Evolutionary conservation across 1,284 basidiomycete species (phyloP).

Genomic region (Cryptococcus hybrid): DNA sequence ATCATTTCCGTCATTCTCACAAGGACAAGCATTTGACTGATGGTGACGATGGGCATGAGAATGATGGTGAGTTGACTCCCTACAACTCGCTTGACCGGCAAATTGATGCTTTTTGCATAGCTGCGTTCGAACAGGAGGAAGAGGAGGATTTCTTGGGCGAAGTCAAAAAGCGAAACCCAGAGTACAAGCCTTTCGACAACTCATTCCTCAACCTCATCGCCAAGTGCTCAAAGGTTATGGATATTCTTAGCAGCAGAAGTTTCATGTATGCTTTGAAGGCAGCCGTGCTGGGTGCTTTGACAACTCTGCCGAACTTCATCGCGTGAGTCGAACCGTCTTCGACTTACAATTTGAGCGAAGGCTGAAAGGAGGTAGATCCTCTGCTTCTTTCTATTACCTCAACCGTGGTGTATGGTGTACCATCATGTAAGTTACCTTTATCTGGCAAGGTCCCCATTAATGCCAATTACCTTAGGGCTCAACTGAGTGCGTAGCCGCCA

Average conservation of each 20-base stretch:
- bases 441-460: neutral
- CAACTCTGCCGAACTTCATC: conserved; percentile 41
- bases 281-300: conserved; percentile 61
- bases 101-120: conserved; percentile 4
- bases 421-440: conserved; percentile 28
- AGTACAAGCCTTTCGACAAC: conserved; percentile 44
- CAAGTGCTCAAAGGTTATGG: conserved; percentile 21
- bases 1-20: conserved; percentile 25
- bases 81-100: neutral
- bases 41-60: conserved; percentile 30
- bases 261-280: conserved; percentile 75
- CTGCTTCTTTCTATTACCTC: conserved; percentile 44
- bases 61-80: conserved; percentile 21
- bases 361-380: conserved; percentile 14
- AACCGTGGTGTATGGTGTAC: conserved; percentile 44
- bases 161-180: conserved; percentile 45
- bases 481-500: conserved; percentile 23
- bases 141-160: conserved; percentile 31
- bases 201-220: conserved; percentile 36
- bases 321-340: conserved; percentile 9
- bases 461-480: conserved; percentile 21
- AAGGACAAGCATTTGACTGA: conserved; percentile 23
- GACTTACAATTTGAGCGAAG: neutral
- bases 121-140: conserved; percentile 14
- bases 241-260: conserved; percentile 42